These are phyloP conservation scores for Tilletia horrida DNA, from an alignment of 1,284 basidiomycete species.

Conservation along the genomic window DNA sequence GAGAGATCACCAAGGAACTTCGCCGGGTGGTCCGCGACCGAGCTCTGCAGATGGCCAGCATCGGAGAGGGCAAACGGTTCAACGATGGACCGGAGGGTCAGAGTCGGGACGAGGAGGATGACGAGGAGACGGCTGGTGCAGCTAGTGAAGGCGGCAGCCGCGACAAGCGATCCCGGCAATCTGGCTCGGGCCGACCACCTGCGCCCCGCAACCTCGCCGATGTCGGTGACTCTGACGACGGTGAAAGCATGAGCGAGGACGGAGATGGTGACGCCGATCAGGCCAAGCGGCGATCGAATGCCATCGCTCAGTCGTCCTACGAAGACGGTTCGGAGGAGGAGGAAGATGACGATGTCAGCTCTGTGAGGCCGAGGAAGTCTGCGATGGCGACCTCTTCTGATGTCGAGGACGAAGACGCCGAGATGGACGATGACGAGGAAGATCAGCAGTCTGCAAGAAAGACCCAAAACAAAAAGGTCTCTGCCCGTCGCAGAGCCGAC, in stretches of 20 bases:
- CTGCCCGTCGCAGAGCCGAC: slow-evolving; percentile 33
- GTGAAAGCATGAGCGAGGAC: slow-evolving; percentile 35
- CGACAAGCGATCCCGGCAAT: background rate
- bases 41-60: slow-evolving; percentile 72
- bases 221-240: slow-evolving; percentile 43
- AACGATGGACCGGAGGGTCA: slow-evolving; percentile 57
- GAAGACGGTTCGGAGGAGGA: slow-evolving; percentile 59
- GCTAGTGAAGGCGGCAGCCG: slow-evolving; percentile 21
- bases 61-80: slow-evolving; percentile 69
- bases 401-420: slow-evolving; percentile 56
- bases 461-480: slow-evolving; percentile 51
- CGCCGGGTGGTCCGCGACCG: slow-evolving; percentile 79
- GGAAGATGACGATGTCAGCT: slow-evolving; percentile 36
- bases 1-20: slow-evolving; percentile 81
- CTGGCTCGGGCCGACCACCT: background rate
- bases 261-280: slow-evolving; percentile 74
- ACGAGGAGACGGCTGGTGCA: slow-evolving; percentile 58
- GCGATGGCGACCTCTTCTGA: slow-evolving; percentile 2
- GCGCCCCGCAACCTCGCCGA: slow-evolving; percentile 17
- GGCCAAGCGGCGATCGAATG: slow-evolving; percentile 64
- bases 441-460: background rate
- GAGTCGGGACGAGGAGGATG: slow-evolving; percentile 60
- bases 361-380: slow-evolving; percentile 27
- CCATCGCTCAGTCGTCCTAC: slow-evolving; percentile 70
- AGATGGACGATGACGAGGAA: slow-evolving; percentile 36